A percentile compares a stretch with the other conserved stretches of the same genome.
phyloP scores from a whole-genome alignment of 768 basidiomycete genomes.

The Lentinula raphanica region DNA sequence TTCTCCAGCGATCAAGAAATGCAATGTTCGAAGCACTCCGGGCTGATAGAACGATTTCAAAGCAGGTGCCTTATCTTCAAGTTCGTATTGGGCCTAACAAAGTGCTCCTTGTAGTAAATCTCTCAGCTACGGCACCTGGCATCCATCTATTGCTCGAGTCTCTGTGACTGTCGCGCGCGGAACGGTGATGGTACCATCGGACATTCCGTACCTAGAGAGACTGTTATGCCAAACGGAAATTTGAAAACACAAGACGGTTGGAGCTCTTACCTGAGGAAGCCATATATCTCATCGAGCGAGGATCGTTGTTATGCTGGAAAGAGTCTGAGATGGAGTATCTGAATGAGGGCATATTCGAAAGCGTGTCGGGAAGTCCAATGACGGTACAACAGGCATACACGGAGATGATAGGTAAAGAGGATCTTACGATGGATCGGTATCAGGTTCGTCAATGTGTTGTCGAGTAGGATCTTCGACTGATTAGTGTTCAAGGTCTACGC shows the following conservation, averaged over 20 bases:
- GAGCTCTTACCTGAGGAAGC: conserved; percentile 95
- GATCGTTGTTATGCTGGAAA: conserved; percentile 82
- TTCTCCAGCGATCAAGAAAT: conserved; percentile 70
- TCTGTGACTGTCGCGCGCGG: conserved; percentile 74
- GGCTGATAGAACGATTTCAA: conserved; percentile 68
- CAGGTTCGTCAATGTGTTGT: conserved; percentile 50
- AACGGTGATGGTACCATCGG: conserved; percentile 82
- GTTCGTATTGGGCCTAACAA: too few relatives aligned
- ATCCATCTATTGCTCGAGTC: conserved; percentile 56
- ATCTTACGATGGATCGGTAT: conserved; percentile 78
- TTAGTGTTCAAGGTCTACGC: conserved; percentile 70
- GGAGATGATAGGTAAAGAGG: conserved; percentile 78
- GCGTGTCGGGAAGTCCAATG: conserved; percentile 68
- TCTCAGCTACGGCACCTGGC: conserved; percentile 79
- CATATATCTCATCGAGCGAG: conserved; percentile 88
- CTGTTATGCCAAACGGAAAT: conserved; percentile 25
- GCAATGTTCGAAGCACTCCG: conserved; percentile 87
- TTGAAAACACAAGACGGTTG: conserved; percentile 51
- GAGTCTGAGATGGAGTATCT: conserved; percentile 28
- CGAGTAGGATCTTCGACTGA: conserved; percentile 4
- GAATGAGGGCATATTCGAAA: conserved; percentile 15
- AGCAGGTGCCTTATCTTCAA: too few relatives aligned
- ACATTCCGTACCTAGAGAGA: conserved; percentile 57
- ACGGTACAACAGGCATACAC: conserved; percentile 85
- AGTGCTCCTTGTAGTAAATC: conserved; percentile 65